Evolutionary conservation across 2,329 filamentous ascomycete species (phyloP).

Genomic region (Claviceps maximensis): DNA sequence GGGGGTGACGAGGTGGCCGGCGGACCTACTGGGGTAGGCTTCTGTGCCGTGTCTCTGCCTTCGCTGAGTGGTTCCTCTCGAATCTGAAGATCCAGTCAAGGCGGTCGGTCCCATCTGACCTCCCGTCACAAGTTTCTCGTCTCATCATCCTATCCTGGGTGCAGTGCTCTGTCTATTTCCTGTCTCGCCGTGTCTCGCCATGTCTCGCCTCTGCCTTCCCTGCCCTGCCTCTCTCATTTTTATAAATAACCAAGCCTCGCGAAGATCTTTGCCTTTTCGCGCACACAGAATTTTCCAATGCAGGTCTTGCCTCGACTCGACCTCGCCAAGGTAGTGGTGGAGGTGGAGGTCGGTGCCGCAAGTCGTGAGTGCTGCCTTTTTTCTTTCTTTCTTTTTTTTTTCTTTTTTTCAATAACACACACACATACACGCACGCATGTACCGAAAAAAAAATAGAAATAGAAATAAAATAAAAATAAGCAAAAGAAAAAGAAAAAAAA

Average conservation of each 20-base stretch:
- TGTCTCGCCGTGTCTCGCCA: background rate
- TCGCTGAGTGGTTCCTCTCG: background rate
- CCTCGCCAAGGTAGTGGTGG: background rate
- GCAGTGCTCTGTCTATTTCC: background rate
- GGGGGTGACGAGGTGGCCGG: slow-evolving; percentile 1
- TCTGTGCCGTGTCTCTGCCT: slow-evolving; percentile 4
- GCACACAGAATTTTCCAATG: background rate
- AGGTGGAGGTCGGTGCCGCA: background rate
- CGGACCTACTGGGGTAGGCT: slow-evolving; percentile 4
- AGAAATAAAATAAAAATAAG: too few relatives aligned
- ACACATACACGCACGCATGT: too few relatives aligned
- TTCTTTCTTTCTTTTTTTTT: too few relatives aligned
- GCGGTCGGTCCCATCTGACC: background rate
- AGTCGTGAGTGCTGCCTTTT: too few relatives aligned
- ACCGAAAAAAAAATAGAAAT: too few relatives aligned
- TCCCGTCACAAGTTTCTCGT: background rate
- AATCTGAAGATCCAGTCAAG: slow-evolving; percentile 3
- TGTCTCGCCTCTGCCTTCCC: background rate
- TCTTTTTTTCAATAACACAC: too few relatives aligned
- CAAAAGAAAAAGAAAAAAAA: too few relatives aligned
- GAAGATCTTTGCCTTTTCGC: background rate
- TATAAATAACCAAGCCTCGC: background rate
- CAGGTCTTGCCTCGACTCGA: background rate
- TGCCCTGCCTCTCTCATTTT: background rate
- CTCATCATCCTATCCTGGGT: background rate